Conservation (phyloP, 805 yeast species). For the Pichia thaimueangensis region DNA sequence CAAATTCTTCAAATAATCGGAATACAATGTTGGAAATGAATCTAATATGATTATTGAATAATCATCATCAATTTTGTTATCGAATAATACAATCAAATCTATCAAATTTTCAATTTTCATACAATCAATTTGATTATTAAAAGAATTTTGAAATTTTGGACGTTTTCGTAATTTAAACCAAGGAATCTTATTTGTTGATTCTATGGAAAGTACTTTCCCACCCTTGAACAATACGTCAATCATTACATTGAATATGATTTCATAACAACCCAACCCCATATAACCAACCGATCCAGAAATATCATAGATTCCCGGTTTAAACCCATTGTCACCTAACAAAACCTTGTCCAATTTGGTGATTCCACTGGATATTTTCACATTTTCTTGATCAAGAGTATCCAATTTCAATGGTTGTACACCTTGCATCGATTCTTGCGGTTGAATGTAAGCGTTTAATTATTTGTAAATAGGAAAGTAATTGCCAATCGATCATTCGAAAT, state of each 20-base stretch:
- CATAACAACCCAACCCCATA: slow-evolving; percentile 24
- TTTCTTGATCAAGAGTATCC: not conserved
- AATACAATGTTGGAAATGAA: slow-evolving; percentile 24
- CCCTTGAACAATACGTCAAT: slow-evolving; percentile 1
- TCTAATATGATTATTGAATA: slow-evolving; percentile 25
- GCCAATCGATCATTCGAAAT: not conserved
- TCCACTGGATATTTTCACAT: slow-evolving; percentile 11
- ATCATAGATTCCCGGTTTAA: slow-evolving; percentile 24
- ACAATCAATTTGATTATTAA: slow-evolving; percentile 13
- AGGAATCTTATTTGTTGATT: slow-evolving; percentile 19
- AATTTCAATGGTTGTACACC: not conserved
- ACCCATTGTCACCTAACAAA: slow-evolving; percentile 20
- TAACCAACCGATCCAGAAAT: slow-evolving; percentile 23
- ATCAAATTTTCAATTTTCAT: slow-evolving; percentile 16
- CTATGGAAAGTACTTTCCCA: slow-evolving; percentile 15
- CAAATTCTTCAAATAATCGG: slow-evolving; percentile 12
- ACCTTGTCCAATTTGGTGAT: slow-evolving; percentile 16
- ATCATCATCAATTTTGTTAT: slow-evolving; percentile 10
- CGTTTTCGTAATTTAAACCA: slow-evolving; percentile 21
- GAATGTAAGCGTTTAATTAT: not conserved
- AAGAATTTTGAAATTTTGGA: slow-evolving; percentile 1
- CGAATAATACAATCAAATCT: slow-evolving; percentile 20
- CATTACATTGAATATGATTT: slow-evolving; percentile 19
- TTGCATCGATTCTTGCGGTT: no score
- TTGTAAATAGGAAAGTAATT: not conserved